Percentiles rank a stretch among this genome's conserved stretches.
Evolutionary conservation across 495 filamentous ascomycete genomes (phyloP).

Genomic region (Trichoderma parareesei): DNA sequence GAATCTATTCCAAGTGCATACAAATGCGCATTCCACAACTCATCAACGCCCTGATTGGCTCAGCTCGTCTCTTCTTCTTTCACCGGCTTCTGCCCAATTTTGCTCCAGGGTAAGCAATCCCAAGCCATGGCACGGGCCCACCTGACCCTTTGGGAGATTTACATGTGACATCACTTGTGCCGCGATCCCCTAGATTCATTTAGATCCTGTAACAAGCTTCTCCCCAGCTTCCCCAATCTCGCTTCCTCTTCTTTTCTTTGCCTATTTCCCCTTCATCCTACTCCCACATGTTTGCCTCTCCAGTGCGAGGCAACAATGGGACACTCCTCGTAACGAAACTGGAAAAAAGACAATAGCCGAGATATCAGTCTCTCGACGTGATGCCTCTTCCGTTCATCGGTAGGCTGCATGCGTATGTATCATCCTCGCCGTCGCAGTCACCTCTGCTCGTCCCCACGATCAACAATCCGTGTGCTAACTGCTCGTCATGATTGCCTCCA

Average conservation of each 20-base stretch:
- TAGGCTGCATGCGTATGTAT: constrained; percentile 61
- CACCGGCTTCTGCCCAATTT: too few relatives aligned
- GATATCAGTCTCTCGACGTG: constrained; percentile 31
- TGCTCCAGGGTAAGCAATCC: constrained; percentile 3
- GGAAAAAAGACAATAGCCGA: not conserved
- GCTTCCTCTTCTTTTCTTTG: not conserved
- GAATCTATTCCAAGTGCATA: not conserved
- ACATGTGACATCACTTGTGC: constrained; percentile 21
- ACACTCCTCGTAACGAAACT: not conserved
- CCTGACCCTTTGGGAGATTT: constrained; percentile 12
- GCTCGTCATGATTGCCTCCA: constrained; percentile 20
- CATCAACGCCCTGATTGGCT: not conserved
- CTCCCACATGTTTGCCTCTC: too few relatives aligned
- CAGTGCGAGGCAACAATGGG: not conserved
- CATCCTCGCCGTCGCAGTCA: constrained; percentile 1
- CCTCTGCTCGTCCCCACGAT: not conserved
- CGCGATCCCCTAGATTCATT: not conserved
- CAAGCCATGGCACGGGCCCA: not conserved
- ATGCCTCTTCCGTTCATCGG: constrained; percentile 77
- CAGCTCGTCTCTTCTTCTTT: not conserved
- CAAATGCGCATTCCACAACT: not conserved
- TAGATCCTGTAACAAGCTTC: not conserved
- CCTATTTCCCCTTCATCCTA: not conserved
- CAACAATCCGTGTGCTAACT: not conserved
- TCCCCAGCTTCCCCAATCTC: not conserved